phyloP scores from a whole-genome alignment of 1,284 basidiomycete species.

The Ceraceosorus bombacis region DNA sequence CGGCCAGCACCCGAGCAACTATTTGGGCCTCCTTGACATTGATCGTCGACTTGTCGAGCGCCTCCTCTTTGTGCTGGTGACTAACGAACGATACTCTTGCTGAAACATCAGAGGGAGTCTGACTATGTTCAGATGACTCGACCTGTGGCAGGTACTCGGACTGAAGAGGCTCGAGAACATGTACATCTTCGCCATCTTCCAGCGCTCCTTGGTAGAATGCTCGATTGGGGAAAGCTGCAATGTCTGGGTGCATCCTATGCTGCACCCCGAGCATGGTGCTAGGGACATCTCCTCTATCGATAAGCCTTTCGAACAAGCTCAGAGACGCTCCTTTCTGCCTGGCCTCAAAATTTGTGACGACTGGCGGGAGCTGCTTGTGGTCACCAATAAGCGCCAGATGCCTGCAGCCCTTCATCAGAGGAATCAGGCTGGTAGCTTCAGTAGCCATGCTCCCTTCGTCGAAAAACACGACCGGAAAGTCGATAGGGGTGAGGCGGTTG shows the following conservation, averaged over 20 bases:
- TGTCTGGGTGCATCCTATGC: conserved; percentile 87
- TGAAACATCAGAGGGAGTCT: conserved; percentile 4
- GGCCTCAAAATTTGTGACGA: conserved; percentile 56
- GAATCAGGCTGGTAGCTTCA: conserved; percentile 57
- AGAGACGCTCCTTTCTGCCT: conserved; percentile 66
- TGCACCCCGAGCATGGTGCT: conserved; percentile 77
- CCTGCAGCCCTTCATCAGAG: conserved; percentile 56
- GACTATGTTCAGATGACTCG: neutral
- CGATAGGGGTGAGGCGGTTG: conserved; percentile 53
- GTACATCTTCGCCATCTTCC: conserved; percentile 58
- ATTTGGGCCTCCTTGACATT: conserved; percentile 33
- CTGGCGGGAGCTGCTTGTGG: conserved; percentile 90
- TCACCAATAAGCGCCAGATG: conserved; percentile 87
- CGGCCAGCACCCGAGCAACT: conserved; percentile 43
- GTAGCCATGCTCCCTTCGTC: conserved; percentile 95
- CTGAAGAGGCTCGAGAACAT: conserved; percentile 19
- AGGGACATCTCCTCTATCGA: conserved; percentile 59
- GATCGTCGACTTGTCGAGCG: conserved; percentile 32
- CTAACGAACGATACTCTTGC: conserved; percentile 23
- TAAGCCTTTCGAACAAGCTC: conserved; percentile 81
- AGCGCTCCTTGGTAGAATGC: conserved; percentile 72
- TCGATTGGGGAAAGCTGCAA: conserved; percentile 72
- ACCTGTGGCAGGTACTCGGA: conserved; percentile 22
- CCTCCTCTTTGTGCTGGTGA: conserved; percentile 26
- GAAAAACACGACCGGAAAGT: conserved; percentile 86